These are phyloP conservation scores for Aegilops speltoides DNA, from an alignment of 176 grass and related monocot species.

Conservation along the genomic window DNA sequence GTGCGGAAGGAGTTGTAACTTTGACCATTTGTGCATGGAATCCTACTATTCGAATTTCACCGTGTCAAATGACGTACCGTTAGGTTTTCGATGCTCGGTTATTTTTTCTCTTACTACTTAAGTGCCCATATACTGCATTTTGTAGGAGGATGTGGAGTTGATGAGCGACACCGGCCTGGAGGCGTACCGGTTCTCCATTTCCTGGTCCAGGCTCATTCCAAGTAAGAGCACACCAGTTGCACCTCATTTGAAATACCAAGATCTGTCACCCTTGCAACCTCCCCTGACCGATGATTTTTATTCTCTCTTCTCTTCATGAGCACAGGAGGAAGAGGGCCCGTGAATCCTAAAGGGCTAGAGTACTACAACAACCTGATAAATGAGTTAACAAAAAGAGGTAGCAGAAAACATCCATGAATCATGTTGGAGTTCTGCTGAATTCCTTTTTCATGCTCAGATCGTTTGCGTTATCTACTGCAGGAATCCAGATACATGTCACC, in stretches of 20 bases:
- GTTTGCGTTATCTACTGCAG: neutral
- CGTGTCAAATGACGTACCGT: neutral
- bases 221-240: slow-evolving; percentile 35
- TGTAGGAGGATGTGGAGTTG: slow-evolving; percentile 74
- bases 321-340: slow-evolving; percentile 64
- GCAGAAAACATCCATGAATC: neutral
- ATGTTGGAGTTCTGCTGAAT: neutral
- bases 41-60: neutral
- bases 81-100: too few relatives aligned
- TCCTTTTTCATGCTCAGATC: neutral
- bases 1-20: neutral
- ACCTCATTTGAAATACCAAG: neutral
- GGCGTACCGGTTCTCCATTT: slow-evolving; percentile 88
- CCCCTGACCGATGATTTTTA: neutral
- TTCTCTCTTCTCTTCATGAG: neutral
- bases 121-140: neutral
- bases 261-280: neutral
- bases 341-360: slow-evolving; percentile 64
- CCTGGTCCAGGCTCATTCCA: slow-evolving; percentile 85
- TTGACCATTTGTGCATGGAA: neutral
- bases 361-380: slow-evolving; percentile 88
- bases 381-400: slow-evolving; percentile 61
- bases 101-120: too few relatives aligned
- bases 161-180: slow-evolving; percentile 66
- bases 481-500: slow-evolving; percentile 74